Evolutionary conservation across 2,329 filamentous ascomycete genomes (phyloP).

Genomic region (Botrytis fragariae): DNA sequence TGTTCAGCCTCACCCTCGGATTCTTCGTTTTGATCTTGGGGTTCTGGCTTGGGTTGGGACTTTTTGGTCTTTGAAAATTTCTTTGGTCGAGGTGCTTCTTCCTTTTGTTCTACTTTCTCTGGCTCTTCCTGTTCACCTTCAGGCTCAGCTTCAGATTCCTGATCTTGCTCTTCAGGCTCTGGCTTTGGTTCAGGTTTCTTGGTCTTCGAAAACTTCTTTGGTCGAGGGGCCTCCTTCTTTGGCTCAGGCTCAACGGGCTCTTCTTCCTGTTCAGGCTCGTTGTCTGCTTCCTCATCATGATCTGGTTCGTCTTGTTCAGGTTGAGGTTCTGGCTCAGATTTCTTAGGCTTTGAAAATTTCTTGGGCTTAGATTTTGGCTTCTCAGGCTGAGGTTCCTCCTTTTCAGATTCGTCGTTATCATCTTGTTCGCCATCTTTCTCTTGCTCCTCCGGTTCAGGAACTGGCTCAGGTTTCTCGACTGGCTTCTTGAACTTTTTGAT

Average conservation of each 20-base stretch:
- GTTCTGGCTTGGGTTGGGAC: not conserved
- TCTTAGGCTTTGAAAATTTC: slow-evolving; percentile 4
- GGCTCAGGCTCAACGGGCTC: slow-evolving; percentile 46
- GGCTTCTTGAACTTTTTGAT: slow-evolving; percentile 31
- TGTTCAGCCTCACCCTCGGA: slow-evolving; percentile 6
- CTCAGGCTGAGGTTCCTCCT: slow-evolving; percentile 52
- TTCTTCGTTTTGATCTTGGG: not conserved
- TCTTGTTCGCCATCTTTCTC: slow-evolving; percentile 43
- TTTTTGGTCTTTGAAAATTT: slow-evolving; percentile 3
- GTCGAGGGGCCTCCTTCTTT: not conserved
- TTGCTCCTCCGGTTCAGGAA: slow-evolving; percentile 40
- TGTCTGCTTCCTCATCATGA: not conserved
- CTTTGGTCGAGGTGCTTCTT: not conserved
- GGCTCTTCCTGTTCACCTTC: slow-evolving; percentile 40
- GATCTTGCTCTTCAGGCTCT: slow-evolving; percentile 27
- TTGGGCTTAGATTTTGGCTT: not conserved
- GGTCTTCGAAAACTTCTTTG: not conserved
- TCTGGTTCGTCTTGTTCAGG: not conserved
- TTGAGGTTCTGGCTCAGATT: not conserved
- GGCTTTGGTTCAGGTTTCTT: not conserved
- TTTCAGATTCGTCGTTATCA: slow-evolving; percentile 45
- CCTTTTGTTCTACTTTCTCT: slow-evolving; percentile 45
- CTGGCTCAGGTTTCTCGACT: slow-evolving; percentile 47
- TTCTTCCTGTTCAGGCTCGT: slow-evolving; percentile 27
- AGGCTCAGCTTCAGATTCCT: slow-evolving; percentile 1